Evolutionary conservation across 345 rosid genomes (phyloP).

Genomic region (Erysimum cheiranthoides): DNA sequence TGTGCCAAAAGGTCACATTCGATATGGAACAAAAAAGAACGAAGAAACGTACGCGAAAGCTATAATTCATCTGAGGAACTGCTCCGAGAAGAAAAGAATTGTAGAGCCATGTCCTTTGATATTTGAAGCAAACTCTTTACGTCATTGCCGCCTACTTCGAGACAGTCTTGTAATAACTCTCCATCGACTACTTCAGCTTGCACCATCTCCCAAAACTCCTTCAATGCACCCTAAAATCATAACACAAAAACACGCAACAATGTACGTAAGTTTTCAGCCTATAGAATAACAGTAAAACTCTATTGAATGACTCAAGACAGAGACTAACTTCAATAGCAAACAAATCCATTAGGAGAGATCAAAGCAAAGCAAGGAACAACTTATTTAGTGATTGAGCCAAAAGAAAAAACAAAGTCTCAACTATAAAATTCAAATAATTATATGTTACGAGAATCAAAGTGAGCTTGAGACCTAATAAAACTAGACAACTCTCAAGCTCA

Average conservation of each 20-base stretch:
- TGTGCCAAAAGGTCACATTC: slow-evolving; percentile 4
- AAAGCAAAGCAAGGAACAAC: not conserved
- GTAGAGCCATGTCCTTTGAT: slow-evolving; percentile 56
- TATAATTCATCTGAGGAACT: slow-evolving; percentile 49
- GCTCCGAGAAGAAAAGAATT: slow-evolving; percentile 45
- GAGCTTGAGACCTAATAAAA: not conserved
- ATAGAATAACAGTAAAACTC: not conserved
- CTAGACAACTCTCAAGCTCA: slow-evolving; percentile 6
- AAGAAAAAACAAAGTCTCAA: not conserved
- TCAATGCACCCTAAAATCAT: slow-evolving; percentile 64
- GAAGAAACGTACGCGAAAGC: slow-evolving; percentile 33
- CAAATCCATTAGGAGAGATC: not conserved
- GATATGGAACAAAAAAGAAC: slow-evolving; percentile 21
- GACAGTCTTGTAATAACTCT: slow-evolving; percentile 71
- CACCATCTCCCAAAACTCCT: slow-evolving; percentile 65
- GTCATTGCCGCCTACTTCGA: slow-evolving; percentile 70
- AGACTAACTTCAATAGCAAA: slow-evolving; percentile 22
- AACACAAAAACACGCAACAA: not conserved
- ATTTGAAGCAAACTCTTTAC: slow-evolving; percentile 68
- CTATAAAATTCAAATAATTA: not conserved
- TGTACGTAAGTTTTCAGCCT: not conserved
- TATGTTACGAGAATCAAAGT: not conserved
- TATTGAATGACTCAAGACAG: not conserved
- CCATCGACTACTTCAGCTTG: slow-evolving; percentile 69
- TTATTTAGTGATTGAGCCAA: not conserved